A percentile compares a stretch with the other conserved stretches of the same genome.
phyloP scores from a whole-genome alignment of 108 stramenopile species.

The Fragilariopsis cylindrus region DNA sequence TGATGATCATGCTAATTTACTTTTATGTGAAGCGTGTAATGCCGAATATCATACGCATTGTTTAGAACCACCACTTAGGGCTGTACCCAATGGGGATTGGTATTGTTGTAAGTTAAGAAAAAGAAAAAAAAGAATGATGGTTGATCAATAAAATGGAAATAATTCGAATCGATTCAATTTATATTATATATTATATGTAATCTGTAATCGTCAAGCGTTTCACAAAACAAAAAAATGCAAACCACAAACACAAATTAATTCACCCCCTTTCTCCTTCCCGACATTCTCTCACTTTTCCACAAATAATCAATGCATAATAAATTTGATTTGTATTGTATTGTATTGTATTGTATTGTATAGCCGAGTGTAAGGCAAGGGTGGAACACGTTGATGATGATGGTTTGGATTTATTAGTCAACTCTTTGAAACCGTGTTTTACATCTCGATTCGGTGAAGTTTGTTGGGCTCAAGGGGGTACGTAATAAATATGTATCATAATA shows the following conservation, averaged over 20 bases:
- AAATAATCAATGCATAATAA: no score
- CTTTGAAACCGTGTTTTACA: constrained; percentile 64
- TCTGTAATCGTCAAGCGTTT: no score
- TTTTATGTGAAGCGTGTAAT: constrained; percentile 81
- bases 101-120: constrained; percentile 65
- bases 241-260: no score
- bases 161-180: no score
- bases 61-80: constrained; percentile 41
- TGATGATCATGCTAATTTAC: constrained; percentile 77
- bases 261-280: no score
- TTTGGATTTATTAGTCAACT: constrained; percentile 61
- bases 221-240: no score
- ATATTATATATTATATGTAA: no score
- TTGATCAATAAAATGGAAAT: no score
- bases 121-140: neutral
- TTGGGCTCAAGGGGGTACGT: constrained; percentile 77
- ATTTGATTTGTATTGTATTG: no score
- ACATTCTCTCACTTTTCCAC: no score
- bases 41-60: constrained; percentile 82
- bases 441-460: constrained; percentile 82
- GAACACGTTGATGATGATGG: constrained; percentile 45
- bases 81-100: constrained; percentile 78
- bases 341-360: constrained; percentile 4
- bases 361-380: constrained; percentile 30
- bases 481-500: no score